A percentile compares a stretch with the other conserved stretches of the same genome.
These are phyloP conservation scores for Amanita pallidorosea DNA, from an alignment of 768 basidiomycete genomes.

Conservation along the genomic window DNA sequence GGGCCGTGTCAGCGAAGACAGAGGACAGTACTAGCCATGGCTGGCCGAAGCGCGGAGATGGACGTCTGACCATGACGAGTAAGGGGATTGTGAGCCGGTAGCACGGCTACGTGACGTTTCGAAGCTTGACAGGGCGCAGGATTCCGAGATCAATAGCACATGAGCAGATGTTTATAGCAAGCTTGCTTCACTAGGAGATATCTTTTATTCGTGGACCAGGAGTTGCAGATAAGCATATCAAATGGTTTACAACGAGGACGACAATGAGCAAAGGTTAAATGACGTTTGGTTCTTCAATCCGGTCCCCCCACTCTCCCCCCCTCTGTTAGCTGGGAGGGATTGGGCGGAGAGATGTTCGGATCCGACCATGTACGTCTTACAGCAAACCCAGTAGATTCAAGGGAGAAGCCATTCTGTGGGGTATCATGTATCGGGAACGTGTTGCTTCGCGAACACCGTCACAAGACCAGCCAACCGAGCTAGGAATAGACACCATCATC, in stretches of 20 bases:
- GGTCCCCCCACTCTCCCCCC: neutral
- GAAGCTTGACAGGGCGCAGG: conserved; percentile 5
- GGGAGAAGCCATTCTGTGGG: neutral
- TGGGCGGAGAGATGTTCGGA: neutral
- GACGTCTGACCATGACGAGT: neutral
- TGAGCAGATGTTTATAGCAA: neutral
- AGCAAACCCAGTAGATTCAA: neutral
- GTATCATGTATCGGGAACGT: neutral
- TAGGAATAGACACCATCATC: neutral
- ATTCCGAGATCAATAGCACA: conserved; percentile 6
- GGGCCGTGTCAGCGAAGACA: too few species aligned
- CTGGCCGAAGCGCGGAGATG: neutral
- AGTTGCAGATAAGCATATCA: too few species aligned
- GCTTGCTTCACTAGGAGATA: too few species aligned
- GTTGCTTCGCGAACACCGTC: neutral
- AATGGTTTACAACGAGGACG: too few species aligned
- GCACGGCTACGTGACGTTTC: neutral
- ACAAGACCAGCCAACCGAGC: neutral
- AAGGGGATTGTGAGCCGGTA: neutral
- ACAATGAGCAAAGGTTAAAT: too few species aligned
- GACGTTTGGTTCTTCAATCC: too few species aligned
- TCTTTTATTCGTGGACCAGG: too few species aligned
- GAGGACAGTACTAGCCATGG: too few species aligned
- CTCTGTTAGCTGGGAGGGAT: neutral
- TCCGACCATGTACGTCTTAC: neutral